Percentiles rank a stretch among this genome's conserved stretches.
phyloP scores from a whole-genome alignment of 306 rosid genomes.

The Glycine tomentella region DNA sequence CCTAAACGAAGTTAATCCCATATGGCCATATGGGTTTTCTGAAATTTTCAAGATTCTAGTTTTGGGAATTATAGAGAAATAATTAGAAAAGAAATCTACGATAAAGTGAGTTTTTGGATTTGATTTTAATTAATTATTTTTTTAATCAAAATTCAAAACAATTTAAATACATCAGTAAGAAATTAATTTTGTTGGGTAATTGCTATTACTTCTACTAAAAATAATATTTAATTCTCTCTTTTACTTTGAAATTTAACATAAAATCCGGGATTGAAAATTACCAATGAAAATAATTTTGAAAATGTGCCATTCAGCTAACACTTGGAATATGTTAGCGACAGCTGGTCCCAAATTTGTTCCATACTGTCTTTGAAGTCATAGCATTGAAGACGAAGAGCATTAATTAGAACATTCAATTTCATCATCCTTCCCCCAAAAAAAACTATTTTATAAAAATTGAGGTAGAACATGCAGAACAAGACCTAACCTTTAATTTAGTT shows the following conservation, averaged over 20 bases:
- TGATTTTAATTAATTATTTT: neutral
- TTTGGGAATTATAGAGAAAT: neutral
- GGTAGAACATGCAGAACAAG: neutral
- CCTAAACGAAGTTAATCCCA: neutral
- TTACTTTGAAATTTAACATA: neutral
- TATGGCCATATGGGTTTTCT: neutral
- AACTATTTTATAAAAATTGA: neutral
- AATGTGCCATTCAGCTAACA: conserved; percentile 7
- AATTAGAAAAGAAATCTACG: neutral
- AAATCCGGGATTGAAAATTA: neutral
- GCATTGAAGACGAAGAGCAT: neutral
- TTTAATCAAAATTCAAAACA: neutral
- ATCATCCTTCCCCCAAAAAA: neutral
- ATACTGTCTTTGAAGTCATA: conserved; percentile 20
- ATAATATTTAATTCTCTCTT: neutral
- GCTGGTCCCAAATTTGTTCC: conserved; percentile 33
- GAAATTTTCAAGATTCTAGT: neutral
- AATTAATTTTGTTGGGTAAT: no score
- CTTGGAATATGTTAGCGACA: conserved; percentile 43
- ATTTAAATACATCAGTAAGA: neutral
- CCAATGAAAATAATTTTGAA: neutral
- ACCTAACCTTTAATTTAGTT: neutral
- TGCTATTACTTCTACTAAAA: neutral
- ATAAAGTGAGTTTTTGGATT: neutral
- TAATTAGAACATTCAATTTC: neutral